These are phyloP conservation scores for Lipomyces spencermartinsiae DNA, from an alignment of 805 yeast species.

Conservation along the genomic window DNA sequence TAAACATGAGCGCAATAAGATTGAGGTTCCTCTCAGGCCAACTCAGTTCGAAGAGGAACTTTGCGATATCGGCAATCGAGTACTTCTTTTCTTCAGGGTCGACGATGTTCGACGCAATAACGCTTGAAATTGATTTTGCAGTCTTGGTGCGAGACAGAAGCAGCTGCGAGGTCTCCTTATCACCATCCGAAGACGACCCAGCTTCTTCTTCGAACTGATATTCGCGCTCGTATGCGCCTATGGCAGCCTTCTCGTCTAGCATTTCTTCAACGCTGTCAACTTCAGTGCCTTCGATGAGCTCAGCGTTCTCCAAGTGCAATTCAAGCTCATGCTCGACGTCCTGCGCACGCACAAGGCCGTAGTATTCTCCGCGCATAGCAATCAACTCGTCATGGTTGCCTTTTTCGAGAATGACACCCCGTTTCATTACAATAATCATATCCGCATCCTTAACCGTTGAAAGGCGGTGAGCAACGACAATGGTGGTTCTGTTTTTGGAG, in stretches of 20 bases:
- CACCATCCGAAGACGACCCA: slow-evolving; percentile 14
- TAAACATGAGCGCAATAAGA: slow-evolving; percentile 24
- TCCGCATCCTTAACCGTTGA: slow-evolving; percentile 58
- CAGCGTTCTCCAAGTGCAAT: slow-evolving; percentile 16
- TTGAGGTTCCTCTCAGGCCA: slow-evolving; percentile 30
- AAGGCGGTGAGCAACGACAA: slow-evolving; percentile 59
- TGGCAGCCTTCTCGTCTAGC: slow-evolving; percentile 34
- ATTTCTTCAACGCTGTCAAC: slow-evolving; percentile 23
- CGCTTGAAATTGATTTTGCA: slow-evolving; percentile 32
- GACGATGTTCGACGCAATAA: slow-evolving; percentile 1
- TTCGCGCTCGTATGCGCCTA: slow-evolving; percentile 15
- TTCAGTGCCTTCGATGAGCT: slow-evolving; percentile 27
- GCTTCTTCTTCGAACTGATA: slow-evolving; percentile 16
- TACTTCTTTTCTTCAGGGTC: slow-evolving; percentile 16
- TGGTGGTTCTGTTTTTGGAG: slow-evolving; percentile 51
- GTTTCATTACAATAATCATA: slow-evolving; percentile 53
- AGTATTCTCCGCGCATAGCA: slow-evolving; percentile 40
- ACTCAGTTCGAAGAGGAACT: slow-evolving; percentile 23
- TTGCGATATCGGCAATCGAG: slow-evolving; percentile 19
- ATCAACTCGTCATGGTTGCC: slow-evolving; percentile 47
- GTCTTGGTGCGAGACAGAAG: slow-evolving; percentile 26
- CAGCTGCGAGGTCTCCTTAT: slow-evolving; percentile 24
- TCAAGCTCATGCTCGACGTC: slow-evolving; percentile 33
- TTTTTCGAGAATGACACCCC: slow-evolving; percentile 54
- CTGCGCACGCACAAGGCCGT: slow-evolving; percentile 43